These are phyloP conservation scores for Amyloporia xantha DNA, from an alignment of 768 basidiomycete genomes.

Conservation along the genomic window DNA sequence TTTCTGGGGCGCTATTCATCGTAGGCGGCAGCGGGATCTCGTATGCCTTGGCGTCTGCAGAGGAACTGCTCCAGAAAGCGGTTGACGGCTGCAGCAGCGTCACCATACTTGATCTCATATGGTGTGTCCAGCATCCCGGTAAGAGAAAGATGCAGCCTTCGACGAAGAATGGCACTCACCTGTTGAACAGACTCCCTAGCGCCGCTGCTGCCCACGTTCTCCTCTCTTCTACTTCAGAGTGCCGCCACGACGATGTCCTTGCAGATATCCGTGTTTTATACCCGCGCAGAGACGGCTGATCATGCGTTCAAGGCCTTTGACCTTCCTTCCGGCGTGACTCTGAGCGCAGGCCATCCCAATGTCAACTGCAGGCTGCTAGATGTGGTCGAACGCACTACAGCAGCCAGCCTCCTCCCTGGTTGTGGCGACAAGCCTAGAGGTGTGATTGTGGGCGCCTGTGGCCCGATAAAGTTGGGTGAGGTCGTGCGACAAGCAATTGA, in stretches of 20 bases:
- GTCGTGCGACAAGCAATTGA: constrained; percentile 31
- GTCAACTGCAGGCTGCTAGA: background rate
- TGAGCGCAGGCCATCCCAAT: constrained; percentile 23
- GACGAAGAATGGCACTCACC: constrained; percentile 13
- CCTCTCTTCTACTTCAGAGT: constrained; percentile 31
- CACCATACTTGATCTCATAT: constrained; percentile 45
- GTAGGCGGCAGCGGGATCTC: constrained; percentile 61
- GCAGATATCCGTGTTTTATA: constrained; percentile 38
- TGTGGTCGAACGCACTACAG: background rate
- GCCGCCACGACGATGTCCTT: constrained; percentile 21
- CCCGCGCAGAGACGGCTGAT: constrained; percentile 25
- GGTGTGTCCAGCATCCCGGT: constrained; percentile 43
- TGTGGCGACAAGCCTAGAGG: constrained; percentile 17
- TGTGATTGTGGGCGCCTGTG: constrained; percentile 37
- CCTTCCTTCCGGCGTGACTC: constrained; percentile 25
- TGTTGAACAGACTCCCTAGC: constrained; percentile 27
- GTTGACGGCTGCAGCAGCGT: constrained; percentile 30
- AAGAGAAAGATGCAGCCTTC: constrained; percentile 13
- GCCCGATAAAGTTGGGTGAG: constrained; percentile 33
- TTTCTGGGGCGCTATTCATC: constrained; percentile 47
- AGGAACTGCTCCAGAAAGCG: constrained; percentile 42
- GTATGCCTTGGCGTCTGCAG: constrained; percentile 41
- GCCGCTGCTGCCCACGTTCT: constrained; percentile 32
- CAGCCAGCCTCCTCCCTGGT: background rate
- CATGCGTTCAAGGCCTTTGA: constrained; percentile 4